These are phyloP conservation scores for Acorus calamus DNA, from an alignment of 106 monocot species.

Conservation along the genomic window DNA sequence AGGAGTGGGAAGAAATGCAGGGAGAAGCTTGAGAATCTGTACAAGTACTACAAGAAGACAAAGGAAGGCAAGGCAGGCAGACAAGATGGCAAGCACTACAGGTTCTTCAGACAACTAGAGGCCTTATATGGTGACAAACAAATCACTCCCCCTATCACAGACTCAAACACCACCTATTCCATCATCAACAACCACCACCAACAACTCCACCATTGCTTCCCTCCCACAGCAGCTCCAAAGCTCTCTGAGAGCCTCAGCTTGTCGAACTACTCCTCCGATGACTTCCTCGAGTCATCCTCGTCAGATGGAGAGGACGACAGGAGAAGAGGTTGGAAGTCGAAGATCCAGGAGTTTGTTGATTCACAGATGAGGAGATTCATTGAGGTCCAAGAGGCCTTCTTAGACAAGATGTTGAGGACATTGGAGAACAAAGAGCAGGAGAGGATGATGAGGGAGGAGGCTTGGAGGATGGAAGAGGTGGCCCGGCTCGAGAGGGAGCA, in stretches of 20 bases:
- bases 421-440: conserved; percentile 50
- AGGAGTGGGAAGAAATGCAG: conserved; percentile 82
- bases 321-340: conserved; percentile 9
- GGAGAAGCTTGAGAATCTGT: conserved; percentile 79
- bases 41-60: conserved; percentile 95
- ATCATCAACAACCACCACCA: background rate
- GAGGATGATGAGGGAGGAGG: conserved; percentile 39
- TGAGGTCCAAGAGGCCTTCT: conserved; percentile 54
- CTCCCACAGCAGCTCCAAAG: background rate
- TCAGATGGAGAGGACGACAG: conserved; percentile 11
- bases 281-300: background rate
- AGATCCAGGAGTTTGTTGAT: conserved; percentile 31
- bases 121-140: conserved; percentile 41
- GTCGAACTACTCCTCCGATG: conserved; percentile 9
- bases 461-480: conserved; percentile 32
- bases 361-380: conserved; percentile 36
- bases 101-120: conserved; percentile 72
- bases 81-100: conserved; percentile 57
- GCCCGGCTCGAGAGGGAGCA: conserved; percentile 26
- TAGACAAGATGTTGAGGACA: conserved; percentile 35
- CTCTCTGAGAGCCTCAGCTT: conserved; percentile 5
- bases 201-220: background rate
- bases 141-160: background rate
- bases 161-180: background rate
- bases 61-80: conserved; percentile 42